phyloP scores from a whole-genome alignment of 1,284 basidiomycete genomes.

The Rhodotorula mucilaginosa region DNA sequence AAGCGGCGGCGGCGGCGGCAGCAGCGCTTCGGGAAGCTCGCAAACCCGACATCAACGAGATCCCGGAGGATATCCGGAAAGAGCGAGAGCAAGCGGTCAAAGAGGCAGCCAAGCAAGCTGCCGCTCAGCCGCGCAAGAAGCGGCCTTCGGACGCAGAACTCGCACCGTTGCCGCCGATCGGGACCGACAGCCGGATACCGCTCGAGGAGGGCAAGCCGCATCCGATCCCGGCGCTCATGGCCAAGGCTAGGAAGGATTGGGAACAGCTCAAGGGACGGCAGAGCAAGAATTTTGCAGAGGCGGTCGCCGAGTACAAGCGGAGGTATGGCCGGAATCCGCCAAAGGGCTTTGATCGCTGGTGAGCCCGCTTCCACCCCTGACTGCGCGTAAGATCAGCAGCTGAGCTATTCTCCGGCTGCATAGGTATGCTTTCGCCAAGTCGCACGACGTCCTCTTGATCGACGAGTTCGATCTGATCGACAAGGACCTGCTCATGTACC shows the following conservation, averaged over 20 bases:
- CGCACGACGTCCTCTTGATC: conserved; percentile 43
- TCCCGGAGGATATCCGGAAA: not conserved
- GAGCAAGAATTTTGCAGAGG: conserved; percentile 39
- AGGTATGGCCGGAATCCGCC: conserved; percentile 41
- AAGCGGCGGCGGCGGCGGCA: not conserved
- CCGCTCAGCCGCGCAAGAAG: not conserved
- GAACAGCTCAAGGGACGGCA: conserved; percentile 21
- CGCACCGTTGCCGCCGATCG: conserved; percentile 19
- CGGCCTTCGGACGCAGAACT: not conserved
- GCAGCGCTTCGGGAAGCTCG: not conserved
- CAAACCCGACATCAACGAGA: not conserved
- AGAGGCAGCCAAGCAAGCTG: not conserved
- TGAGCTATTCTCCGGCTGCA: not conserved
- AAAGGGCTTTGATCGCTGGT: conserved; percentile 43
- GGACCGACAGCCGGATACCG: conserved; percentile 30
- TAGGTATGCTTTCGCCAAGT: conserved; percentile 45
- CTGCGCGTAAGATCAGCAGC: not conserved
- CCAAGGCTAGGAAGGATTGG: conserved; percentile 30
- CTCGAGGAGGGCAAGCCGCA: conserved; percentile 37
- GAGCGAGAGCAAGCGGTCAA: not conserved
- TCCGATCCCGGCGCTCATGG: conserved; percentile 33
- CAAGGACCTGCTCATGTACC: conserved; percentile 42
- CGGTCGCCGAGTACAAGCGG: conserved; percentile 41
- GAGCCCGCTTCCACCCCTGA: not conserved
- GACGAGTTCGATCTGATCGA: conserved; percentile 47